phyloP scores from a whole-genome alignment of 2,329 filamentous ascomycete genomes.

The Sclerotinia sclerotiorum region DNA sequence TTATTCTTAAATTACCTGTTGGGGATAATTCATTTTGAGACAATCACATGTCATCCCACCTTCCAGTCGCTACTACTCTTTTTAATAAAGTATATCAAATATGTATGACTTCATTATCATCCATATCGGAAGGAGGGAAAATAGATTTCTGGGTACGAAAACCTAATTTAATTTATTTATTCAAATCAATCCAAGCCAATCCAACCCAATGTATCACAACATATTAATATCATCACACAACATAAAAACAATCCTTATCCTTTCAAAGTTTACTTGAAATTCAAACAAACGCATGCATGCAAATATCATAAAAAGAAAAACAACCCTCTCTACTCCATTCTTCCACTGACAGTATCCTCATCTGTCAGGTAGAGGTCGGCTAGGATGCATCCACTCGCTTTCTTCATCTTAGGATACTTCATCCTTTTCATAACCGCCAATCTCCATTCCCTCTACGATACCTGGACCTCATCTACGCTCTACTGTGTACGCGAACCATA shows the following conservation, averaged over 20 bases:
- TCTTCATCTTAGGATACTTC: slow-evolving; percentile 19
- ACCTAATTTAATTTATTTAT: neutral
- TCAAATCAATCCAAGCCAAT: neutral
- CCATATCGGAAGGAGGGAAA: neutral
- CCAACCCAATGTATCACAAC: neutral
- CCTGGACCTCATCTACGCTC: slow-evolving; percentile 24
- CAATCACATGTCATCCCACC: slow-evolving; percentile 10
- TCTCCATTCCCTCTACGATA: slow-evolving; percentile 19
- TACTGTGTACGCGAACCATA: slow-evolving; percentile 37
- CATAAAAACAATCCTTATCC: slow-evolving; percentile 1
- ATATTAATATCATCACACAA: neutral
- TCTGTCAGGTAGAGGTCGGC: slow-evolving; percentile 6
- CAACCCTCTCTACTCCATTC: neutral
- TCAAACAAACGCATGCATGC: neutral
- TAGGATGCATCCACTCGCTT: slow-evolving; percentile 17
- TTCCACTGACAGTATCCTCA: neutral
- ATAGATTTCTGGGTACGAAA: too few relatives aligned
- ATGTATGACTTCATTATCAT: neutral
- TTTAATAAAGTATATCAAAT: neutral
- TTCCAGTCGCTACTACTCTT: neutral
- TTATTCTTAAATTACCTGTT: neutral
- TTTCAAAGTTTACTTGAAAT: neutral
- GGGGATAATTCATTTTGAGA: neutral
- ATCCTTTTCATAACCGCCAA: slow-evolving; percentile 20
- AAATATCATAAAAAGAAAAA: neutral